Evolutionary conservation across 2,329 filamentous ascomycete genomes (phyloP), one percentile per base, ranked within the genome.

Genomic region (Cladosporium sphaerospermum): DNA sequence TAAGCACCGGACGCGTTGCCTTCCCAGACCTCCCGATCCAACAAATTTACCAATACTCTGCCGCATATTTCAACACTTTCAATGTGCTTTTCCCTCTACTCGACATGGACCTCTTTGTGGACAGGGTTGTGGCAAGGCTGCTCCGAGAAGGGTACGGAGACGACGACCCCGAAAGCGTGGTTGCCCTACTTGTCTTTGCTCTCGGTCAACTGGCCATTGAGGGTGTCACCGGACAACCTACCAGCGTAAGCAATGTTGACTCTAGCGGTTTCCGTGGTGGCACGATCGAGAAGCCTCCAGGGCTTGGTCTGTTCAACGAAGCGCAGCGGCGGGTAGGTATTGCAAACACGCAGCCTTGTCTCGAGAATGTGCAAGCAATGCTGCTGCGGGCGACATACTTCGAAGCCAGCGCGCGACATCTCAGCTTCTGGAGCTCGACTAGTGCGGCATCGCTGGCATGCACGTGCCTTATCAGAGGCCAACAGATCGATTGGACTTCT

Each of bases 371-470:
- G 9, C 81, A 84, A 60, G 75, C 81, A 42, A 75, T 78, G 59
- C 72, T 80, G 6, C 68, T 84, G 32, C 73, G 78, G 53, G 78
- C 78, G 6, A 62, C 55, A 8, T 64, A 63, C 45, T 63, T 57
- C 56, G 58, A 61, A 41, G 53, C 61, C 5, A 60, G 52, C 14
- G 60, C 57, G 34, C 53, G 55, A 9, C 56, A 61, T 56, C 53
- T 83, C 77, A 80, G 83, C 56, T 82, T 81, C 57, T 84, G 81
- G 81, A 74, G 79, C 50, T 76, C 79, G 66, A 75, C 73, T 7
- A 75, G 75, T 4, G 73, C 73, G n/a, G 80, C 81, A 3, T 82
- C 80, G 1, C 67, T 77, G 59, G 75, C 80, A n/a, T 82, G 79
- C 57, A 78, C 81, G 61, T 72, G 78, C 2, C 62, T 83, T 34